Evolutionary conservation across 495 filamentous ascomycete genomes (phyloP).

Genomic region (Lophium mytilinum): DNA sequence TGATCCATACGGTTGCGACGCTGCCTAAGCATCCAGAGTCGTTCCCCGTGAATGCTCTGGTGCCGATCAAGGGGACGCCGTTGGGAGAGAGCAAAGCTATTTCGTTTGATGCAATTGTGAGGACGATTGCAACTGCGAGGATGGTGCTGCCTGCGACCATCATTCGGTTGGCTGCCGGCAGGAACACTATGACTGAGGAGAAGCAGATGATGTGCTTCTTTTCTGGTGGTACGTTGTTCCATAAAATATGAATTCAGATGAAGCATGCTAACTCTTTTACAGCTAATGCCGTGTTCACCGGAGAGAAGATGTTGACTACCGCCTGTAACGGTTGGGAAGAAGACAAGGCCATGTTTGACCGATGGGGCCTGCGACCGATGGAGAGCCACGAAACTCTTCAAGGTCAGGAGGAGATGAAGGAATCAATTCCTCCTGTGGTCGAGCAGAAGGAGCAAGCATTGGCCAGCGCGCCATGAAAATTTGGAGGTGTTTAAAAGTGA

Average conservation of each 20-base stretch:
- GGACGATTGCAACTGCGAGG: slow-evolving; percentile 71
- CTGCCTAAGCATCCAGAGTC: slow-evolving; percentile 72
- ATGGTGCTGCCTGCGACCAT: slow-evolving; percentile 73
- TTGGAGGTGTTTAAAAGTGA: too few relatives aligned
- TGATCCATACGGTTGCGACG: slow-evolving; percentile 68
- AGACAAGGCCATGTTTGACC: slow-evolving; percentile 68
- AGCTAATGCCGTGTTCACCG: slow-evolving; percentile 82
- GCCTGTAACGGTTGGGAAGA: slow-evolving; percentile 84
- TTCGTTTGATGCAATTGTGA: slow-evolving; percentile 60
- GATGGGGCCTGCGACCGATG: slow-evolving; percentile 70
- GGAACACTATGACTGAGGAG: slow-evolving; percentile 69
- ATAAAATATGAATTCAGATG: too few relatives aligned
- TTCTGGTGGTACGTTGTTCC: slow-evolving; percentile 43
- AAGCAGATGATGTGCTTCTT: slow-evolving; percentile 78
- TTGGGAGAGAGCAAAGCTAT: slow-evolving; percentile 62
- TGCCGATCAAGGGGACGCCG: slow-evolving; percentile 79
- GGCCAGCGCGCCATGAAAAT: neutral
- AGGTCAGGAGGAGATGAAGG: slow-evolving; percentile 7
- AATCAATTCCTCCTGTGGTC: neutral
- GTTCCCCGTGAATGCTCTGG: slow-evolving; percentile 78
- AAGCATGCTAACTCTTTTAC: too few relatives aligned
- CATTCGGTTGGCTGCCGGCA: slow-evolving; percentile 70
- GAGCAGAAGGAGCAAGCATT: slow-evolving; percentile 18
- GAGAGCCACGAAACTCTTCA: slow-evolving; percentile 38
- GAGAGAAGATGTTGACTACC: slow-evolving; percentile 87